phyloP scores from a whole-genome alignment of 2,329 filamentous ascomycete genomes.

The Aspergillus amoenus region DNA sequence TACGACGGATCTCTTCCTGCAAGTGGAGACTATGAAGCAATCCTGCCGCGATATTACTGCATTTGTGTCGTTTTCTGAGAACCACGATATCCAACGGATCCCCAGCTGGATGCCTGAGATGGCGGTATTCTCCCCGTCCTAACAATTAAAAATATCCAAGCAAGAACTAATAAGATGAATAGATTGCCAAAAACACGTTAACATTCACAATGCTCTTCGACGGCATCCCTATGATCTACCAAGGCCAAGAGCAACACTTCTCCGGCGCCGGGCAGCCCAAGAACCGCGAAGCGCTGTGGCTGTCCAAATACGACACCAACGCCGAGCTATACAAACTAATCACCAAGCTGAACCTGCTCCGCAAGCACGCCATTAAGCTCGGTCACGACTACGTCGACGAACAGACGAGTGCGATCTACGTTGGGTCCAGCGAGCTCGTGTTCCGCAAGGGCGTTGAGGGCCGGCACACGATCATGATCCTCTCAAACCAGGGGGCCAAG shows the following conservation, averaged over 20 bases:
- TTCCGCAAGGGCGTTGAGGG: constrained; percentile 48
- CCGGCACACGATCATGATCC: constrained; percentile 43
- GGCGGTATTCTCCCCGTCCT: constrained; percentile 1
- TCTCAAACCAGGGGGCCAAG: constrained; percentile 42
- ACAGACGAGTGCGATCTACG: constrained; percentile 40
- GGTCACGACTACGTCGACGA: constrained; percentile 40
- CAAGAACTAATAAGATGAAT: too few species aligned
- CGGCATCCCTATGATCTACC: constrained; percentile 65
- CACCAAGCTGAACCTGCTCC: constrained; percentile 43
- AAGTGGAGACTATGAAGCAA: constrained; percentile 24
- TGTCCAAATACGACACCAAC: constrained; percentile 47
- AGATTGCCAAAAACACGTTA: constrained; percentile 60
- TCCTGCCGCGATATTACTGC: constrained; percentile 43
- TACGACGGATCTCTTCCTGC: constrained; percentile 27
- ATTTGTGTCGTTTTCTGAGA: constrained; percentile 57
- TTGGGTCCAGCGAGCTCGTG: constrained; percentile 42
- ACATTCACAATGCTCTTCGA: constrained; percentile 61
- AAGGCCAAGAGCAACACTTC: constrained; percentile 65
- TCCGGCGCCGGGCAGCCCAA: constrained; percentile 49
- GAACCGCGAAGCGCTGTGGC: constrained; percentile 59
- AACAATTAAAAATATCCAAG: too few species aligned
- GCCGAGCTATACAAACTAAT: constrained; percentile 41
- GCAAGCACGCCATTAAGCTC: constrained; percentile 39
- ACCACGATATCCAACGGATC: constrained; percentile 60
- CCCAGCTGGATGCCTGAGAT: constrained; percentile 53